These are phyloP conservation scores for Stachybotrys chlorohalonatus DNA, from an alignment of 2,329 filamentous ascomycete species.

Conservation along the genomic window DNA sequence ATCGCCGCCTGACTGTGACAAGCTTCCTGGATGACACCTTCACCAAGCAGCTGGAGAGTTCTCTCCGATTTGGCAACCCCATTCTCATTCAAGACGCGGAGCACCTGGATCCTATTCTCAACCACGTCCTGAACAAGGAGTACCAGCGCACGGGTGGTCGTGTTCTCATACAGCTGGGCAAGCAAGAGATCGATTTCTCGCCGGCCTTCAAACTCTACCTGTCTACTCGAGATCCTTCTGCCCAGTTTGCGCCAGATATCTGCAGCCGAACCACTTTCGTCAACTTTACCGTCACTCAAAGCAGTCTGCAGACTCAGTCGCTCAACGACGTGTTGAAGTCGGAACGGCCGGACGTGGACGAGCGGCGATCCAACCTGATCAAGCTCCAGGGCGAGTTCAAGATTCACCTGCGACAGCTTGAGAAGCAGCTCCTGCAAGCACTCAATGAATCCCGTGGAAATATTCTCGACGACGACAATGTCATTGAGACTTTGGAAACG, in stretches of 20 bases:
- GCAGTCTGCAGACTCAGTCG: conserved; percentile 95
- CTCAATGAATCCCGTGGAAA: conserved; percentile 97
- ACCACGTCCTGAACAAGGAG: conserved; percentile 98
- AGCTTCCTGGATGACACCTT: conserved; percentile 98
- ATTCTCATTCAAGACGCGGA: conserved; percentile 98
- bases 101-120: conserved; percentile 91
- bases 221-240: conserved; percentile 91
- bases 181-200: conserved; percentile 98
- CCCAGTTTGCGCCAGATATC: conserved; percentile 89
- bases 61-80: conserved; percentile 92
- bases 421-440: conserved; percentile 87
- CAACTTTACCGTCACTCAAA: conserved; percentile 98
- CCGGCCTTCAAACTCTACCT: conserved; percentile 92
- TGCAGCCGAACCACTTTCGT: conserved; percentile 98
- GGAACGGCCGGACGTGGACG: conserved; percentile 93
- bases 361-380: conserved; percentile 92
- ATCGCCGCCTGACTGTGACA: conserved; percentile 87
- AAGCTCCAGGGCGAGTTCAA: conserved; percentile 99
- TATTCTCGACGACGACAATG: conserved; percentile 95
- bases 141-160: conserved; percentile 98
- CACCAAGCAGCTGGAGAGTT: conserved; percentile 95
- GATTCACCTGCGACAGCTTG: conserved; percentile 89
- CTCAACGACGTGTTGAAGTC: conserved; percentile 96
- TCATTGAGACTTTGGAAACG: conserved; percentile 95
- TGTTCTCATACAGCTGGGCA: conserved; percentile 95